Evolutionary conservation across 257 asterid genomes (phyloP), one percentile per base, ranked within the genome.

Genomic region (Plantago ovata): DNA sequence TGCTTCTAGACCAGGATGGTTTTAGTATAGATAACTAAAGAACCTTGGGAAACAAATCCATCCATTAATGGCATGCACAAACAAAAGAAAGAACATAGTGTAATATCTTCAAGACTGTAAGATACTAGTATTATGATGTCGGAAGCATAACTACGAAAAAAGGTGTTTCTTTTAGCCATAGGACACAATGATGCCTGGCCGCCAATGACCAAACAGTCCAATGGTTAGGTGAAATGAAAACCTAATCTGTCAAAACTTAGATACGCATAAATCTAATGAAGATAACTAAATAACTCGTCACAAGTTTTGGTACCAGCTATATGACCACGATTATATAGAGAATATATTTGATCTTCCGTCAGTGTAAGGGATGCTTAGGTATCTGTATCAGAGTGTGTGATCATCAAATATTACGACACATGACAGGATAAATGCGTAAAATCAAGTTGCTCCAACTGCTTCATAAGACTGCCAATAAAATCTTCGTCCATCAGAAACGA

Each of bases 1-100:
- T 12, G 22, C 42, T 20, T 36, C 21, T 52, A 21, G 40, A 13
- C 16, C 10, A 63, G 23, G 13, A 51, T 12, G 19, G 19, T 46
- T 39, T 43, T 62, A 62, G 16, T 36, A 48, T 6, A 38, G 43
- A 53, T 50, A 22, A 56, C 13, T 16, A 23, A 11, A 48, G 28
- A 7, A 18, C 13, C 43, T 28, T 11, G 2, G 3, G 32, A 19
- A 36, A 39, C 22, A 39, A 38, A 56, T 12, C 9, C 38, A 21
- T 54, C 16, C 60, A 36, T 21, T 7, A 14, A 18, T 32, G 41
- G 11, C 53, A 56, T 14, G 7, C 36, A 6, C 7, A 28, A 28
- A 28, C 36, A 28, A 28, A 28, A 28, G 36, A 28, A 21, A 53
- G 18, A 53, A 43, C 14, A 53, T 18, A 55, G 18, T 4, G 14